Base-by-base conservation (phyloP, 495 filamentous ascomycete species). In the Penicillium goetzii region DNA sequence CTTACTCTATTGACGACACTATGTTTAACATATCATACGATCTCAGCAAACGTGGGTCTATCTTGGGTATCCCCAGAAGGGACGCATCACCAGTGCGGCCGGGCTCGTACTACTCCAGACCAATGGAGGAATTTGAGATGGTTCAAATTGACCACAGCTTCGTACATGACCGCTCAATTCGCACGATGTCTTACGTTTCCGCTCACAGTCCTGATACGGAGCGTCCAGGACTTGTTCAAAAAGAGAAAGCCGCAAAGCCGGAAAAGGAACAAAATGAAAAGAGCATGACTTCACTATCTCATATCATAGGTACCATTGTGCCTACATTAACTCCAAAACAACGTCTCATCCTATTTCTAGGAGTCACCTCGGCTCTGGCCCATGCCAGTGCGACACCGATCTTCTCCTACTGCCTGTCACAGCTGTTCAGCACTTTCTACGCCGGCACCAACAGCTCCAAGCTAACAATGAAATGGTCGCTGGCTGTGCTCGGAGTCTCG, bases 331-430 rank as follows among this genome's bases (percentile, higher is more conserved):
- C 78, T 6, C 59, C 58, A 41, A 74, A 58, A 2, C 79, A 87
- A 28, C 85, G 84, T 6, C 3, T 84, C 0, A 72, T 86, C 43
- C 76, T 97, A 0, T 30, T 90, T 4, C 52, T 85, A 3, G 92
- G 90, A 0, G 78, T 92, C 33, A 34, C 83, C 3, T 79, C 83
- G 34, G 85, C 90, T 4, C 67, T 90, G 8, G 66, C 88, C 1
- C 88, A 92, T 58, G 89, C 90, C 10, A 84, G 81, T 33, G 81
- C 86, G 45, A 93, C 88, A 0, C 93, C 95, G 0, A 72, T 86
- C 0, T 97, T 97, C 72, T 90, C 91, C 0, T 91, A 83, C 63
- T 79, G 90, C 34, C 89, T 99, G 40, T 84, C 93, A 3, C 83
- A 89, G 58, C 83, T 99, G 0, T 80, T 97, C 2, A 73, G 74